Evolutionary conservation across 305 asterid species (phyloP).

Genomic region (Fraxinus latifolia): DNA sequence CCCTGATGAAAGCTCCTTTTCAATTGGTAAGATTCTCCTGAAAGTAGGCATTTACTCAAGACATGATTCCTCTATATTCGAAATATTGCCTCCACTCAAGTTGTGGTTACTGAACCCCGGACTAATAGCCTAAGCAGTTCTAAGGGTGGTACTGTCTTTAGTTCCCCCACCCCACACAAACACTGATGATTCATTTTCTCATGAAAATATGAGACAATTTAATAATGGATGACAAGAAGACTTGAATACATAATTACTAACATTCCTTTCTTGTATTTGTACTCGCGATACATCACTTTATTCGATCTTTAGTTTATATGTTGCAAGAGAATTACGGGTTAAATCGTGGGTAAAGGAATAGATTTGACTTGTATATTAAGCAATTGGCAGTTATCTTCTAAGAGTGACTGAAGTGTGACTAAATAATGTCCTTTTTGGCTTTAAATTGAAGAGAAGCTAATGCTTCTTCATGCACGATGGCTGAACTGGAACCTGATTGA

Average conservation of each 20-base stretch:
- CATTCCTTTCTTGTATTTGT: no score
- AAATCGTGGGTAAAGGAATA: no score
- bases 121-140: no score
- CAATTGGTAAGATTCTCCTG: not conserved
- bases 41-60: not conserved
- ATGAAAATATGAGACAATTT: not conserved
- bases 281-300: no score
- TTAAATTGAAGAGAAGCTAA: not conserved
- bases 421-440: not conserved
- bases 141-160: no score
- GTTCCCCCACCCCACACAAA: not conserved
- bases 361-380: no score
- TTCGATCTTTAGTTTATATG: constrained; percentile 7
- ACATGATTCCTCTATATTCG: no score
- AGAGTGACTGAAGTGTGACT: no score
- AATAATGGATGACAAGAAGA: constrained; percentile 5
- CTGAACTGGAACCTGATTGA: not conserved
- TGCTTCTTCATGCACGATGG: constrained; percentile 1
- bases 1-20: not conserved
- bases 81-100: no score
- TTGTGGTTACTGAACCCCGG: no score
- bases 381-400: no score
- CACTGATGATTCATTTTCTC: not conserved
- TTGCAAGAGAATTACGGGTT: not conserved
- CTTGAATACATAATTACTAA: not conserved